Base-by-base conservation (phyloP, 192 early-diverging fungal genomes). In the Paraglomus brasilianum region DNA sequence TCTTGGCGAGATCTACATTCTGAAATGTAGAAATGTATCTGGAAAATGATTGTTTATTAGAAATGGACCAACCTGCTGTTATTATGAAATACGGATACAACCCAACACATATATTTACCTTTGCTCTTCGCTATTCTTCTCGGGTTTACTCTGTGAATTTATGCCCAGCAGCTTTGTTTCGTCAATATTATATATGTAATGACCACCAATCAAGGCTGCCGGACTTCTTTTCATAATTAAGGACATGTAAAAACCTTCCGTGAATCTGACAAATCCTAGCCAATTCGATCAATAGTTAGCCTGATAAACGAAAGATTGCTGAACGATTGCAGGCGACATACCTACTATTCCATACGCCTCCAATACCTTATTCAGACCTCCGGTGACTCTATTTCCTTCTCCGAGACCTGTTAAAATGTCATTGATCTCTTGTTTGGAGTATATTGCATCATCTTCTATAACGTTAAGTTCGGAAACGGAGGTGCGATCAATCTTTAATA, bases 141-240 rank as follows among this genome's bases (percentile, higher is more conserved):
- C 90, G 2, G 86, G 75, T 19, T 88, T 89, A 5, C 79, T 80
- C 1, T 76, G 75, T 30, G 76, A 77, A 0, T 89, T 85, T 38
- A 97, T 86, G 55, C 86, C 85, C 5, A 96, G 72, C 17, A 95
- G 77, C 50, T 85, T 71, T 0, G 93, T 95, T 38, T 94, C 94
- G 58, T 97, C 95, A 42, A 98, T 93, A 60, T 97, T 95, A 77
- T 95, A 97, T 2, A 98, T 82, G 72, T 94, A 92, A 74, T 98
- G 94, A 0, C 95, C 95, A 15, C 97, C 97, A 17, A 98, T 82
- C 38, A 97, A 71, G 0, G 95, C 95, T 4, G 97, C 97, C 8
- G 92, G 88, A 52, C 83, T 88, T 36, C 91, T 75, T 19, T 88
- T 88, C 0, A 91, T 95, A 48, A 97, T 88, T 8, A 96, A 73